phyloP scores from a whole-genome alignment of 78 protist species.

The Dictyostelium brefeldianum region DNA sequence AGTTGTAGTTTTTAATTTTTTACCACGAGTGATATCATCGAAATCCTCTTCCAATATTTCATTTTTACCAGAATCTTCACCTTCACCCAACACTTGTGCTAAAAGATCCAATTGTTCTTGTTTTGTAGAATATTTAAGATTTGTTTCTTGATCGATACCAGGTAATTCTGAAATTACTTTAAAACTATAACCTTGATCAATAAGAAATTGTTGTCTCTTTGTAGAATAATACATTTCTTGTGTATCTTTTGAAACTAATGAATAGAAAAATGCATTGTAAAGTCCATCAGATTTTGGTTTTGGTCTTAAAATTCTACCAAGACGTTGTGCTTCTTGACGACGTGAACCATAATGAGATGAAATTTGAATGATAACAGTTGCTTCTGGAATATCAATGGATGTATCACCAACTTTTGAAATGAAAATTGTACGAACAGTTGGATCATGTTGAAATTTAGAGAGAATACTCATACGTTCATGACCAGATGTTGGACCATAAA shows the following conservation, averaged over 20 bases:
- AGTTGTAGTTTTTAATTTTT: neutral
- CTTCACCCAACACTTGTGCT: constrained; percentile 54
- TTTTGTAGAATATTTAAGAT: constrained; percentile 41
- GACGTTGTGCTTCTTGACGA: constrained; percentile 99
- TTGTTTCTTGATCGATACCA: constrained; percentile 41
- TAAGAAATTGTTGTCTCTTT: constrained; percentile 97
- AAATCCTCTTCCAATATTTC: constrained; percentile 74
- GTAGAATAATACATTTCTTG: constrained; percentile 96
- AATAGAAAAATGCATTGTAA: constrained; percentile 98
- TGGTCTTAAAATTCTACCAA: constrained; percentile 98
- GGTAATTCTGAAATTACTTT: constrained; percentile 78
- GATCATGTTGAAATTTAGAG: constrained; percentile 72
- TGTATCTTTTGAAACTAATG: constrained; percentile 97
- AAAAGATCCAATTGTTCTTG: constrained; percentile 51
- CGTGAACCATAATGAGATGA: constrained; percentile 96
- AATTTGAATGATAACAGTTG: constrained; percentile 98
- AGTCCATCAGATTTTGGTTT: constrained; percentile 87
- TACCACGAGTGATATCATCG: constrained; percentile 62
- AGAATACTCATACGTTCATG: constrained; percentile 86
- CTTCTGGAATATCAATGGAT: constrained; percentile 98
- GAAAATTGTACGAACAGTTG: constrained; percentile 85
- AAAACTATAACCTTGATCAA: constrained; percentile 96
- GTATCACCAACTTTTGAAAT: constrained; percentile 97
- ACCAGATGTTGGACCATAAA: constrained; percentile 89
- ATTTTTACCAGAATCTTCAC: constrained; percentile 62